A percentile compares a stretch with the other conserved stretches of the same genome.
phyloP scores from a whole-genome alignment of 805 yeast genomes.

The Pichia cabralensis region DNA sequence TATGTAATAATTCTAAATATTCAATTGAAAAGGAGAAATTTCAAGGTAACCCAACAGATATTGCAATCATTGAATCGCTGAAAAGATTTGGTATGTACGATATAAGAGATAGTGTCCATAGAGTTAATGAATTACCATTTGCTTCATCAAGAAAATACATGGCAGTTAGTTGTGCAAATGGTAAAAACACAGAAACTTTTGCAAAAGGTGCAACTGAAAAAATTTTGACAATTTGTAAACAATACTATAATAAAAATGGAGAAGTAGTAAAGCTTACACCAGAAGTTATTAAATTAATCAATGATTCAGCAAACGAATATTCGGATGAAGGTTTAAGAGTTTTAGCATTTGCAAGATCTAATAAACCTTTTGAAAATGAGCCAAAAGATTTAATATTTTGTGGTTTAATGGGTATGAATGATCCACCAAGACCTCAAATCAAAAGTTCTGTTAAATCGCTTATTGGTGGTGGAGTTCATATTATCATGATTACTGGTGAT shows the following conservation, averaged over 20 bases:
- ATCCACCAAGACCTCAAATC: slow-evolving; percentile 93
- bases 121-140: slow-evolving; percentile 73
- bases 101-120: slow-evolving; percentile 45
- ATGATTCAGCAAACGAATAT: slow-evolving; percentile 47
- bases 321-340: slow-evolving; percentile 84
- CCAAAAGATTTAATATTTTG: slow-evolving; percentile 62
- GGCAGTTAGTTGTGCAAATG: slow-evolving; percentile 68
- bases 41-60: slow-evolving; percentile 91
- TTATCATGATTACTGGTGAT: slow-evolving; percentile 98
- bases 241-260: slow-evolving; percentile 50
- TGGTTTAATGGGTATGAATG: slow-evolving; percentile 93
- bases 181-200: slow-evolving; percentile 47
- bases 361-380: slow-evolving; percentile 28
- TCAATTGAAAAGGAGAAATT: slow-evolving; percentile 59
- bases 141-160: slow-evolving; percentile 77
- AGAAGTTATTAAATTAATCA: slow-evolving; percentile 36
- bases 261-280: slow-evolving; percentile 48
- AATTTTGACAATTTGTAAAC: slow-evolving; percentile 50
- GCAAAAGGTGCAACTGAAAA: slow-evolving; percentile 90
- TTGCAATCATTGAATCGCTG: slow-evolving; percentile 74
- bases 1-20: slow-evolving; percentile 67
- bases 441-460: slow-evolving; percentile 62
- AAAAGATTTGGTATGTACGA: slow-evolving; percentile 66
- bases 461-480: slow-evolving; percentile 88
- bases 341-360: slow-evolving; percentile 61